Evolutionary conservation across 108 stramenopile genomes (phyloP).

Genomic region (Nitzschia sp.): DNA sequence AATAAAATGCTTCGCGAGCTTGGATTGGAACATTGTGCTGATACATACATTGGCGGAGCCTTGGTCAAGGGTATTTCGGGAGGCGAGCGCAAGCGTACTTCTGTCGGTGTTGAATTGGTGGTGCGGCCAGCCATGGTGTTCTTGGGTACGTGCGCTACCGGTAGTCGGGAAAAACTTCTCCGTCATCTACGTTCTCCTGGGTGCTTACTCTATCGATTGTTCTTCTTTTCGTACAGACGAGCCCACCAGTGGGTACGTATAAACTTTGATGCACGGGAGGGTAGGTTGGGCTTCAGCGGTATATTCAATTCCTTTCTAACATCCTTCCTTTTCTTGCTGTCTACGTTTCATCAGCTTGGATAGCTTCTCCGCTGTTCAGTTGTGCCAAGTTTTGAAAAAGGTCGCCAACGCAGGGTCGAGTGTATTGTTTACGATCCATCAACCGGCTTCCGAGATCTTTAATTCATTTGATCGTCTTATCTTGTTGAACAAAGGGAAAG

Average conservation of each 20-base stretch:
- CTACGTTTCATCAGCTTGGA: too few species aligned
- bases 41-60: conserved; percentile 70
- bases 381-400: conserved; percentile 60
- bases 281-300: too few species aligned
- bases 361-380: conserved; percentile 56
- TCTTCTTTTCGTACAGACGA: conserved; percentile 38
- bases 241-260: conserved; percentile 81
- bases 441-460: conserved; percentile 73
- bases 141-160: conserved; percentile 59
- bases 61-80: conserved; percentile 63
- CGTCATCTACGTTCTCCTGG: too few species aligned
- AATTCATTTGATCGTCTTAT: conserved; percentile 56
- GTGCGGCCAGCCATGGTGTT: conserved; percentile 58
- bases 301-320: too few species aligned
- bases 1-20: conserved; percentile 76
- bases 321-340: too few species aligned
- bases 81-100: conserved; percentile 62
- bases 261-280: too few species aligned
- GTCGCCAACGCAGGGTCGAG: conserved; percentile 67
- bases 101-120: conserved; percentile 70
- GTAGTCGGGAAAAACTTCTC: too few species aligned
- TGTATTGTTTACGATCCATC: conserved; percentile 78
- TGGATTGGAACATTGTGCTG: conserved; percentile 62
- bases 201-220: too few species aligned
- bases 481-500: conserved; percentile 48